Evolutionary conservation across 176 grass and related monocot species (phyloP).

Genomic region (Alloteropsis semialata): DNA sequence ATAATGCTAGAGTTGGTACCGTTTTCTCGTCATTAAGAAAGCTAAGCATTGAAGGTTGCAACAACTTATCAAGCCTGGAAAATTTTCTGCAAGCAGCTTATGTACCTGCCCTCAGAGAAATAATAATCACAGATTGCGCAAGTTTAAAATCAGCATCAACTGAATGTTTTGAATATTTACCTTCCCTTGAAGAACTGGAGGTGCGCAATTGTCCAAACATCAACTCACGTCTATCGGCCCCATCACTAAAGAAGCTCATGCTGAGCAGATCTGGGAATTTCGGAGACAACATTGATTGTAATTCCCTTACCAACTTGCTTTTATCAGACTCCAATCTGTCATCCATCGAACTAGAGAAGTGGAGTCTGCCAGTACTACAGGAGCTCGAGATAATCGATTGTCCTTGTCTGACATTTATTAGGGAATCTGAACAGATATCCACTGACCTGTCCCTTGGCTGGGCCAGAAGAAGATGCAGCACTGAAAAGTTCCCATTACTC

Average conservation of each 20-base stretch:
- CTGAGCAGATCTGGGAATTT: neutral
- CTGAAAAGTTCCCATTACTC: neutral
- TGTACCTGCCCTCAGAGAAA: neutral
- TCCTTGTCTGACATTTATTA: neutral
- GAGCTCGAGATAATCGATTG: neutral
- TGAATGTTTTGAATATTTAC: neutral
- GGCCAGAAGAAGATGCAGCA: too few species aligned
- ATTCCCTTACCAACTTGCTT: neutral
- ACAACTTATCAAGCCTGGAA: neutral
- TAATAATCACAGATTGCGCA: neutral
- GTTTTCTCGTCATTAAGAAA: too few species aligned
- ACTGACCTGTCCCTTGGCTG: neutral
- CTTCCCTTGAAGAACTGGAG: neutral
- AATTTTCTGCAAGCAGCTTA: neutral
- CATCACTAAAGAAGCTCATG: neutral
- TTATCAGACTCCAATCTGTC: neutral
- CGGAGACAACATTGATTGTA: neutral
- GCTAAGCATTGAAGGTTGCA: too few species aligned
- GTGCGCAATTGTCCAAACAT: neutral
- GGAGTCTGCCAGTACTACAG: neutral
- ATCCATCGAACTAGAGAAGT: neutral
- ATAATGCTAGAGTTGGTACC: too few species aligned
- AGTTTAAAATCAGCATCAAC: neutral
- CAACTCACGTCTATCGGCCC: accelerated
- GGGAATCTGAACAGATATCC: neutral